Conservation (phyloP, 2,329 filamentous ascomycete species). For the Exophiala phaeomuriformis region DNA sequence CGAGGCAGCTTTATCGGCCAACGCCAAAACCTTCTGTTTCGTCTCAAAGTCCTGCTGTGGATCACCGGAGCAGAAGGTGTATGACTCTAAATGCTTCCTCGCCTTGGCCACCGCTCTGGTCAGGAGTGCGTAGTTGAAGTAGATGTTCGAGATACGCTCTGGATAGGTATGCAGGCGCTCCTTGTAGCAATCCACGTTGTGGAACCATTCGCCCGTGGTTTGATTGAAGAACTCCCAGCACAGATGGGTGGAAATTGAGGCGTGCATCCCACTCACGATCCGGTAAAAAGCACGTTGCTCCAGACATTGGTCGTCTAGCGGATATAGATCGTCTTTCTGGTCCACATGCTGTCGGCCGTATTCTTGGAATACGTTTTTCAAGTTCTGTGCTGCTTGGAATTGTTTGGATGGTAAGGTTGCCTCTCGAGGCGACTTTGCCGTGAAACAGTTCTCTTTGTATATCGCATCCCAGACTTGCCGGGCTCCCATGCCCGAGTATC, state of each 20-base stretch:
- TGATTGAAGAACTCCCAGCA: conserved; percentile 97
- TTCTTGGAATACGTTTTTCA: conserved; percentile 52
- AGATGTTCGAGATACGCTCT: conserved; percentile 91
- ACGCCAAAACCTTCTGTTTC: conserved; percentile 69
- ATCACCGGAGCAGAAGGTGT: conserved; percentile 90
- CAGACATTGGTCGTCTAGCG: conserved; percentile 83
- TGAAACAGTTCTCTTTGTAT: conserved; percentile 95
- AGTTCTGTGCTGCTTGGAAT: conserved; percentile 51
- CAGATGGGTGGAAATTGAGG: conserved; percentile 90
- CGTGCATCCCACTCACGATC: conserved; percentile 94
- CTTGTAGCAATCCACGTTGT: conserved; percentile 84
- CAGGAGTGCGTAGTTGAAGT: conserved; percentile 98
- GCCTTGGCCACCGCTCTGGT: conserved; percentile 87
- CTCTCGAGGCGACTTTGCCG: conserved; percentile 37
- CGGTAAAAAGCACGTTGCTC: conserved; percentile 99
- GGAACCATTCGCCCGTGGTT: conserved; percentile 85
- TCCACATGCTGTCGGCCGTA: conserved; percentile 47
- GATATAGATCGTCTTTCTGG: conserved; percentile 49
- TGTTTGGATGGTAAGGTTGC: conserved; percentile 22
- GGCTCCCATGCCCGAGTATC: conserved; percentile 76
- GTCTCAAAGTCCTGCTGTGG: conserved; percentile 68
- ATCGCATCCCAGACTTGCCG: conserved; percentile 94
- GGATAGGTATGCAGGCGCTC: conserved; percentile 74
- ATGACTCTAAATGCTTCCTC: conserved; percentile 68
- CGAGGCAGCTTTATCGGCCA: conserved; percentile 63